phyloP scores from a whole-genome alignment of 2,329 filamentous ascomycete genomes.

The Trichoderma aggressivum region DNA sequence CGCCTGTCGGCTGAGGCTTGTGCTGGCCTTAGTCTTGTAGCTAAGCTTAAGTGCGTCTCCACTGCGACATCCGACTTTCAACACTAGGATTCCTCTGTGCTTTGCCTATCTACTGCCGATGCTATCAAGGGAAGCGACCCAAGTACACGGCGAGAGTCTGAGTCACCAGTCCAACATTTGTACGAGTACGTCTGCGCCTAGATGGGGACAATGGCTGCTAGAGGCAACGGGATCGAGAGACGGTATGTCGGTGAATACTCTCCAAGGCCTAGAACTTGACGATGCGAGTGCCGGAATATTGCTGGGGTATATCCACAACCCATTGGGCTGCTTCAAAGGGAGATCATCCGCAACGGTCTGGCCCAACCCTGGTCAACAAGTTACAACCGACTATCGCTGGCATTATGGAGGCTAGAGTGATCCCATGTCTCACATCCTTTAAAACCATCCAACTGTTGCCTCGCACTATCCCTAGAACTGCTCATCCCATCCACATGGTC shows the following conservation, averaged over 20 bases:
- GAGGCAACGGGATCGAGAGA: neutral
- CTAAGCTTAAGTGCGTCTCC: conserved; percentile 16
- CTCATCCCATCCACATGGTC: conserved; percentile 1
- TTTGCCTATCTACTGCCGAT: neutral
- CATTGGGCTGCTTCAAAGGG: neutral
- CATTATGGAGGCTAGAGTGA: neutral
- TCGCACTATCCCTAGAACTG: conserved; percentile 2
- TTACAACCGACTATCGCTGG: neutral
- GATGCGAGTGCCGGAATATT: neutral
- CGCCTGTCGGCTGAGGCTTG: conserved; percentile 3
- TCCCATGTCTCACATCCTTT: neutral
- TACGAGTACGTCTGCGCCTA: neutral
- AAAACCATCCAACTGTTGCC: neutral
- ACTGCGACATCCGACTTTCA: conserved; percentile 10
- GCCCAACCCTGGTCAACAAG: neutral
- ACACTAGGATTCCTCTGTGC: too few species aligned
- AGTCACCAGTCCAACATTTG: neutral
- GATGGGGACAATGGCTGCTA: neutral
- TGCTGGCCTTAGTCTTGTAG: neutral
- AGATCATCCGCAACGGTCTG: conserved; percentile 7
- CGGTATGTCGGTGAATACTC: neutral
- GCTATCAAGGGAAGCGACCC: neutral
- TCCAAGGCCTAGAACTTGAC: neutral
- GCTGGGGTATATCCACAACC: neutral
- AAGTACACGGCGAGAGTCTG: neutral